Conservation (phyloP, 768 basidiomycete genomes). For the Suillus subalutaceus region DNA sequence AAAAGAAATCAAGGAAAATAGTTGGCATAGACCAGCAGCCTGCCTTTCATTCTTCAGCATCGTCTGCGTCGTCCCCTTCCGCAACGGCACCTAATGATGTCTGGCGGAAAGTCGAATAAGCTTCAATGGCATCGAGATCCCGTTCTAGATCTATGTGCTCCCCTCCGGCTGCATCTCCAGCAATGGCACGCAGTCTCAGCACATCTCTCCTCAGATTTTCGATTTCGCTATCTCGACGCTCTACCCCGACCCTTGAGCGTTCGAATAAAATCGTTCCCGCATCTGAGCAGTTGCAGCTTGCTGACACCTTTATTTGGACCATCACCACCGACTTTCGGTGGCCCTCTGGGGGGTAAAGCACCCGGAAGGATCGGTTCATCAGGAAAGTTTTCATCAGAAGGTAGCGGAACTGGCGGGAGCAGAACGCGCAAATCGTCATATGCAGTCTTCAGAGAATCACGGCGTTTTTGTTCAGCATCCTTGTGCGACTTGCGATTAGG, state of each 20-base stretch:
- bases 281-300: slow-evolving; percentile 89
- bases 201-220: slow-evolving; percentile 67
- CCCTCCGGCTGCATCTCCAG: slow-evolving; percentile 26
- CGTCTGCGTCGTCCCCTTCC: slow-evolving; percentile 32
- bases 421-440: slow-evolving; percentile 84
- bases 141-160: slow-evolving; percentile 29
- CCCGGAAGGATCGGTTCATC: slow-evolving; percentile 83
- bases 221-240: slow-evolving; percentile 82
- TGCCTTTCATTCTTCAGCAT: slow-evolving; percentile 26
- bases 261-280: slow-evolving; percentile 87
- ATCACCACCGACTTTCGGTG: slow-evolving; percentile 81
- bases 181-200: slow-evolving; percentile 50
- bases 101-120: slow-evolving; percentile 23
- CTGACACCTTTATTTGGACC: slow-evolving; percentile 96
- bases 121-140: slow-evolving; percentile 35
- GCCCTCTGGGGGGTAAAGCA: slow-evolving; percentile 85
- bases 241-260: slow-evolving; percentile 75
- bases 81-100: slow-evolving; percentile 29
- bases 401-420: slow-evolving; percentile 86
- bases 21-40: not conserved
- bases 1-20: not conserved
- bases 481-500: slow-evolving; percentile 87
- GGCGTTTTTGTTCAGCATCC: slow-evolving; percentile 95
- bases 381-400: slow-evolving; percentile 70
- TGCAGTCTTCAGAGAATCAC: slow-evolving; percentile 94